Percentiles rank a stretch among this genome's conserved stretches.
These are phyloP conservation scores for Cryptococcus amylolentus DNA, from an alignment of 1,284 basidiomycete genomes.

Conservation along the genomic window DNA sequence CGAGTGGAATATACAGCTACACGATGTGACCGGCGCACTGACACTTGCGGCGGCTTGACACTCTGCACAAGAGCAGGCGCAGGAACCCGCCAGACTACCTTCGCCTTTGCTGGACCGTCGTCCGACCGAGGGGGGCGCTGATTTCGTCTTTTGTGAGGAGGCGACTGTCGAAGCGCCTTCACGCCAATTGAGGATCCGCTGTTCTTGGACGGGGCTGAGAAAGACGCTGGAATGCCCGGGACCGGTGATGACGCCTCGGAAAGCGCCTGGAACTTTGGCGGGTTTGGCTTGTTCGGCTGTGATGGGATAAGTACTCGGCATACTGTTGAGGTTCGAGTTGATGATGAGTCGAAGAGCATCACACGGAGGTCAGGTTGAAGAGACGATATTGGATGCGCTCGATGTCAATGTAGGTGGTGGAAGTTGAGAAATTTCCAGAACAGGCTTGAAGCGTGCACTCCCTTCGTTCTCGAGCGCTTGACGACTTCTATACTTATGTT, in stretches of 20 bases:
- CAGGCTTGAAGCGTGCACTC: too few relatives aligned
- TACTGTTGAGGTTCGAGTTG: neutral
- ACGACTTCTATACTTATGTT: too few relatives aligned
- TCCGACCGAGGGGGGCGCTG: constrained; percentile 9
- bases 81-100: neutral
- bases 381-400: too few relatives aligned
- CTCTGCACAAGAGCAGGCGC: constrained; percentile 5
- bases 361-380: too few relatives aligned
- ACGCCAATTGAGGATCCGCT: constrained; percentile 12
- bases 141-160: constrained; percentile 5
- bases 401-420: too few relatives aligned
- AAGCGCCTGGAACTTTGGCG: neutral
- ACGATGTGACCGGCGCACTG: neutral
- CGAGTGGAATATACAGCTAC: constrained; percentile 3
- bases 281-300: neutral
- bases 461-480: too few relatives aligned
- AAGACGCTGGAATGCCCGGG: constrained; percentile 9
- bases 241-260: constrained; percentile 1
- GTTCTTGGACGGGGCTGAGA: constrained; percentile 14
- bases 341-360: too few relatives aligned
- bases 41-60: constrained; percentile 4
- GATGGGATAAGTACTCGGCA: neutral
- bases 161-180: constrained; percentile 1
- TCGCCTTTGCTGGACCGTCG: constrained; percentile 1
- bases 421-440: too few relatives aligned